Evolutionary conservation across 1,284 basidiomycete species (phyloP).

Genomic region (Naganishia liquefaciens): DNA sequence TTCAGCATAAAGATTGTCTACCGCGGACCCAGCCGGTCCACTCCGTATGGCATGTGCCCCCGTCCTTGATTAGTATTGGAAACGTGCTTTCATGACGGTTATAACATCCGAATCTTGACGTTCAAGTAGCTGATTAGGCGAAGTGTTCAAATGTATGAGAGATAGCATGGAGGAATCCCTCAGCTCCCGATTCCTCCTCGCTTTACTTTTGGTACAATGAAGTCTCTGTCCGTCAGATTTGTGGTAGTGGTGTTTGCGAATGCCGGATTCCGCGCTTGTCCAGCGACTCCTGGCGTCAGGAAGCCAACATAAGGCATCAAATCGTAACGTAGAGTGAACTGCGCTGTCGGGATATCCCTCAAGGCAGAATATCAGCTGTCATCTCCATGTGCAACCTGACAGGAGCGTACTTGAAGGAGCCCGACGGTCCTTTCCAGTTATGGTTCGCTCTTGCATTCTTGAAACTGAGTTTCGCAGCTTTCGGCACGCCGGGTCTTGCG

Average conservation of each 20-base stretch:
- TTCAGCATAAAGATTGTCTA: too few species aligned
- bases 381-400: background rate
- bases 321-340: conserved; percentile 52
- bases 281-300: conserved; percentile 50
- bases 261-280: conserved; percentile 40
- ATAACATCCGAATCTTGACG: too few species aligned
- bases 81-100: too few species aligned
- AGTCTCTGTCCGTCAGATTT: conserved; percentile 28
- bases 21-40: too few species aligned
- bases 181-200: conserved; percentile 29
- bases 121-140: too few species aligned
- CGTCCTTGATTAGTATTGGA: too few species aligned
- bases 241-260: conserved; percentile 17
- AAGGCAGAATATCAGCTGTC: background rate
- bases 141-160: too few species aligned
- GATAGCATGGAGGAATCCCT: background rate
- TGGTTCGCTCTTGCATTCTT: conserved; percentile 45
- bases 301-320: conserved; percentile 56
- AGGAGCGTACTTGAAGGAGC: conserved; percentile 51
- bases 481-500: conserved; percentile 31
- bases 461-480: conserved; percentile 44
- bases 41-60: too few species aligned
- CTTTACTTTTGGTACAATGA: conserved; percentile 29
- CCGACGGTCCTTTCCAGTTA: conserved; percentile 49
- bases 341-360: conserved; percentile 47